Base-by-base conservation (phyloP, 768 basidiomycete genomes). In the Hebeloma cylindrosporum region DNA sequence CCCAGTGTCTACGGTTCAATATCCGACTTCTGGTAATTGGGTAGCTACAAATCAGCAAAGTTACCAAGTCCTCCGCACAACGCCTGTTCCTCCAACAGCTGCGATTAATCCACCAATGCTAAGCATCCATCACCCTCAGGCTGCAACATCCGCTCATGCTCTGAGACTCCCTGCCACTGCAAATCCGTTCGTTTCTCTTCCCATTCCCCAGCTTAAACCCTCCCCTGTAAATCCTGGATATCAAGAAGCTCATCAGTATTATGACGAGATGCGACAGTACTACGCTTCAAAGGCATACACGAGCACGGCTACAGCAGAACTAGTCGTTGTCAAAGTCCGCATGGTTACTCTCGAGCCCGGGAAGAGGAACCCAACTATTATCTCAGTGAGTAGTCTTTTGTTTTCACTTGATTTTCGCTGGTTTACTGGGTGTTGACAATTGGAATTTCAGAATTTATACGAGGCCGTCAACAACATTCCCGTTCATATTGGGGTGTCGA, bases 401-500 rank as follows among this genome's bases (percentile, higher is more conserved):
- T 33, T n/a, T 23, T 40, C 34, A 10, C 20, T 4, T 5, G 7
- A 13, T 10, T 30, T 13, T 28, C 2, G n/a, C 14, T 30, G 11
- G 16, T n/a, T n/a, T n/a, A n/a, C n/a, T n/a, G n/a, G n/a, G n/a
- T n/a, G n/a, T n/a, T n/a, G n/a, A n/a, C n/a, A n/a, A n/a, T n/a
- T n/a, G n/a, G n/a, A 9, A 39, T 34, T 30, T n/a, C 27, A 59
- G 60, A 48, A 56, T 21, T 14, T 60, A 9, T 3, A 58, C 13
- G 58, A 60, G 46, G 53, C 49, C 4, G 47, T 61, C 1, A 41
- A 49, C 6, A 41, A 61, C 32, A 52, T 62, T 30, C 57, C 58
- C 1, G 56, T 52, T 25, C 59, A 60, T 31, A 60, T 64, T 17
- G 58, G 59, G 9, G 50, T 48, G 7, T 16, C 9, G 1, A 52